Conservation (phyloP, 352 stramenopile species). For the Blastocystis sp. region DNA sequence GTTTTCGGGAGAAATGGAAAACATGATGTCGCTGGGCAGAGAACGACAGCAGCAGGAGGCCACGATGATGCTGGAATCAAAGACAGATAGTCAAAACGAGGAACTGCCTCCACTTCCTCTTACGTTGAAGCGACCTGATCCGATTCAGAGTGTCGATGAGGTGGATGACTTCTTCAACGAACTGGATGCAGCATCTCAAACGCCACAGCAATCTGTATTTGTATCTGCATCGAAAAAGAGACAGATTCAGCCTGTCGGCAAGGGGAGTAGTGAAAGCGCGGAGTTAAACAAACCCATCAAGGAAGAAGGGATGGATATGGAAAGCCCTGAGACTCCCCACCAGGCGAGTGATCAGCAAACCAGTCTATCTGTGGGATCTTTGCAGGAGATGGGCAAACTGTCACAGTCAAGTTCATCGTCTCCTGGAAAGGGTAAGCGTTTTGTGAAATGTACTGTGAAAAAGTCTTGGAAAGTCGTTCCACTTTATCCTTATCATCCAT, state of each 20-base stretch:
- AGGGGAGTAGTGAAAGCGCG: background rate
- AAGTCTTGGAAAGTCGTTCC: background rate
- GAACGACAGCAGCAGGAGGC: background rate
- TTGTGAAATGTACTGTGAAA: background rate
- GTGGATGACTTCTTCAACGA: constrained; percentile 18
- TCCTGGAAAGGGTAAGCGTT: constrained; percentile 1
- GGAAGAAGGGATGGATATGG: background rate
- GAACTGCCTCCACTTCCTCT: background rate
- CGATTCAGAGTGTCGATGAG: background rate
- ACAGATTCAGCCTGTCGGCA: background rate
- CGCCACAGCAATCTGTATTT: background rate
- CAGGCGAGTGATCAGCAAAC: background rate
- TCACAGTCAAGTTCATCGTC: background rate
- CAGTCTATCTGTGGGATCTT: background rate
- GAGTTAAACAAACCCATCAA: background rate
- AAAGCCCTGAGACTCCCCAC: background rate
- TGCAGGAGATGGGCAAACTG: background rate
- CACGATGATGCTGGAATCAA: background rate
- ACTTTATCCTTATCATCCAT: background rate
- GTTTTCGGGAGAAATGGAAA: background rate
- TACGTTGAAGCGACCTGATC: background rate
- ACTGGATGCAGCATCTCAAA: background rate
- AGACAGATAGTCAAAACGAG: background rate
- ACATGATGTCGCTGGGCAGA: background rate
- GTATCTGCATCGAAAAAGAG: background rate